Conservation (phyloP, 225 moss, liverwort and hornwort species). For the Anthoceros angustus region DNA sequence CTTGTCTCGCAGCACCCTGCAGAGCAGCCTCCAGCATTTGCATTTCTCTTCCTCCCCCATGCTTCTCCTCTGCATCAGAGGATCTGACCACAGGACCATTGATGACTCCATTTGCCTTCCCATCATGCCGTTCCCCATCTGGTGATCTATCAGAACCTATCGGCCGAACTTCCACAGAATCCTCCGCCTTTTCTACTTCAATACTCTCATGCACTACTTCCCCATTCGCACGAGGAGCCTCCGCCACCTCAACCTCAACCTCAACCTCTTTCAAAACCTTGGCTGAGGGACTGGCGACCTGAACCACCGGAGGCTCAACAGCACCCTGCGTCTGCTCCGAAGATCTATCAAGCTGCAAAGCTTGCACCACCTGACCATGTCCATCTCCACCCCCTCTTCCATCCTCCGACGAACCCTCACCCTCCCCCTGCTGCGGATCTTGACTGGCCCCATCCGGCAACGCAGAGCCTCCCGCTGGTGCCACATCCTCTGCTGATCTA, state of each 20-base stretch:
- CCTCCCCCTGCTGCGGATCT: background rate
- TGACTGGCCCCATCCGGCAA: background rate
- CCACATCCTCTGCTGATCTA: background rate
- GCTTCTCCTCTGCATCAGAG: conserved; percentile 16
- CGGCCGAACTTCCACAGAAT: background rate
- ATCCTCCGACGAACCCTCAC: background rate
- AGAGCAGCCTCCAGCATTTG: conserved; percentile 95
- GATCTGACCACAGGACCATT: conserved; percentile 22
- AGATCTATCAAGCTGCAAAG: background rate
- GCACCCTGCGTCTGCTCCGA: background rate
- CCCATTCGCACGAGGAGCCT: background rate
- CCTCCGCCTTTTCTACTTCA: background rate
- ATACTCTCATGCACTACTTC: background rate
- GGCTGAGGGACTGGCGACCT: background rate
- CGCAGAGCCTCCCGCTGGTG: background rate
- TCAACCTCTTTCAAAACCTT: background rate
- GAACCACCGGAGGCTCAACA: background rate
- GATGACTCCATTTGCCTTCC: conserved; percentile 18
- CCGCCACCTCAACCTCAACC: background rate
- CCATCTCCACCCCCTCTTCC: background rate
- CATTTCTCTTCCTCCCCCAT: conserved; percentile 17
- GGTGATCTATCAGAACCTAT: conserved; percentile 6
- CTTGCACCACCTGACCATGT: background rate
- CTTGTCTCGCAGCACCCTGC: conserved; percentile 82
- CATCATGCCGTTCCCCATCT: conserved; percentile 14